A percentile compares a stretch with the other conserved stretches of the same genome.
phyloP scores from a whole-genome alignment of 192 early-diverging fungal species.

The Coemansia sp. region DNA sequence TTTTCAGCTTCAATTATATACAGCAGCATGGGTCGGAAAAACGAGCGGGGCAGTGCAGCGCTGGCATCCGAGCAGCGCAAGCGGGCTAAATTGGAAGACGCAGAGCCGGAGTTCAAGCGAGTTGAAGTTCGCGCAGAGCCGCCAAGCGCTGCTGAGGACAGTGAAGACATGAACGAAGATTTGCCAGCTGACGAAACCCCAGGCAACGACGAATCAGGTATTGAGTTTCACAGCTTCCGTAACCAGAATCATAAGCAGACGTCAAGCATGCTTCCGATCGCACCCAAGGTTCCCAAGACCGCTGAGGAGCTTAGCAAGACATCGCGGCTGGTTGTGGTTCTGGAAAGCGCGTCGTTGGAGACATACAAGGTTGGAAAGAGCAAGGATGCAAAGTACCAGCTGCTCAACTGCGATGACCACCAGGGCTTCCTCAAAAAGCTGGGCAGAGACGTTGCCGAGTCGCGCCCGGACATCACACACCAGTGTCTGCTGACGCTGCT shows the following conservation, averaged over 20 bases:
- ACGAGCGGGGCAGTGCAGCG: neutral
- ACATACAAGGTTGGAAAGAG: constrained; percentile 57
- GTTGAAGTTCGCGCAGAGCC: neutral
- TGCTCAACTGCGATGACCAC: constrained; percentile 93
- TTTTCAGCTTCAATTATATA: neutral
- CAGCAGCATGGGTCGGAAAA: neutral
- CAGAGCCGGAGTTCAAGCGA: neutral
- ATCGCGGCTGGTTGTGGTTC: constrained; percentile 89
- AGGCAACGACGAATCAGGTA: neutral
- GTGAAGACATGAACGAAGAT: neutral
- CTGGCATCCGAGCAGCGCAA: neutral
- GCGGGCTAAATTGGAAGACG: neutral
- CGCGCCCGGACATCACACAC: constrained; percentile 15
- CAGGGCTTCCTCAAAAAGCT: constrained; percentile 14
- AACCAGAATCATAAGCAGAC: constrained; percentile 51
- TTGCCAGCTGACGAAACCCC: neutral
- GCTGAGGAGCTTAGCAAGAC: constrained; percentile 69
- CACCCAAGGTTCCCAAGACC: constrained; percentile 81
- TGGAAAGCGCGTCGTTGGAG: constrained; percentile 86
- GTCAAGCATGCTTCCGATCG: constrained; percentile 53
- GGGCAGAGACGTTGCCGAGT: constrained; percentile 31
- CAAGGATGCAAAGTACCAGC: constrained; percentile 76
- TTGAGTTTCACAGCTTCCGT: constrained; percentile 43
- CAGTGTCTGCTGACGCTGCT: constrained; percentile 96
- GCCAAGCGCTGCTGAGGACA: neutral